Conservation (phyloP, 331 rosid genomes). For the Quercus phellos region DNA sequence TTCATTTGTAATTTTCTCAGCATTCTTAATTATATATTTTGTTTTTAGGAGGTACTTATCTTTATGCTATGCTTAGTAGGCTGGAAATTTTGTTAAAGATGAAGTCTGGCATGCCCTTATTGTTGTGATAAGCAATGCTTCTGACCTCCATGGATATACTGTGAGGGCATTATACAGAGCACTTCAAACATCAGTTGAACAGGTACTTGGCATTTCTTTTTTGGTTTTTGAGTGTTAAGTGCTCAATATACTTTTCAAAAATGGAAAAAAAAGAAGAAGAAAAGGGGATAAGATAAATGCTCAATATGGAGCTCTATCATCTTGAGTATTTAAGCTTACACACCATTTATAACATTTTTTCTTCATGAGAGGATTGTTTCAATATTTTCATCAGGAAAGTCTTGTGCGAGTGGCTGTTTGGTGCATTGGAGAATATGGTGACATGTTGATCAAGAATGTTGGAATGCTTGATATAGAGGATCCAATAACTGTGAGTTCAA, state of each 20-base stretch:
- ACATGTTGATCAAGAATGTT: conserved; percentile 70
- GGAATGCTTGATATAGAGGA: conserved; percentile 91
- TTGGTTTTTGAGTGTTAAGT: conserved; percentile 1
- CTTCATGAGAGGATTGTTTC: not conserved
- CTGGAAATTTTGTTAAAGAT: conserved; percentile 98
- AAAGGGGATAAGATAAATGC: not conserved
- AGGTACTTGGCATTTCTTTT: conserved; percentile 45
- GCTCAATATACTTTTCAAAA: not conserved
- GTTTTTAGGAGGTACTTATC: conserved; percentile 40
- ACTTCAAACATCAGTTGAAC: conserved; percentile 71
- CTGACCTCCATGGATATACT: conserved; percentile 95
- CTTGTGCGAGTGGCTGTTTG: conserved; percentile 97
- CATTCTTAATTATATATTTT: not conserved
- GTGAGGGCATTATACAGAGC: conserved; percentile 86
- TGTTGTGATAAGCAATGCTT: conserved; percentile 86
- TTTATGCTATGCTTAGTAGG: conserved; percentile 82
- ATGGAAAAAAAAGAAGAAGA: not conserved
- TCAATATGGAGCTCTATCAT: conserved; percentile 15
- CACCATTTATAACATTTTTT: not conserved
- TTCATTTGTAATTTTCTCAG: not conserved
- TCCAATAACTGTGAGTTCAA: conserved; percentile 69
- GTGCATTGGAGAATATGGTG: conserved; percentile 98
- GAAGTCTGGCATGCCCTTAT: conserved; percentile 91
- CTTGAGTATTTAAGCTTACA: not conserved
- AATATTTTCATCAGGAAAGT: conserved; percentile 62